Percentiles rank a stretch among this genome's conserved stretches.
Evolutionary conservation across 371 early-diverging fungal genomes (phyloP).

Genomic region (Massospora cicadina): DNA sequence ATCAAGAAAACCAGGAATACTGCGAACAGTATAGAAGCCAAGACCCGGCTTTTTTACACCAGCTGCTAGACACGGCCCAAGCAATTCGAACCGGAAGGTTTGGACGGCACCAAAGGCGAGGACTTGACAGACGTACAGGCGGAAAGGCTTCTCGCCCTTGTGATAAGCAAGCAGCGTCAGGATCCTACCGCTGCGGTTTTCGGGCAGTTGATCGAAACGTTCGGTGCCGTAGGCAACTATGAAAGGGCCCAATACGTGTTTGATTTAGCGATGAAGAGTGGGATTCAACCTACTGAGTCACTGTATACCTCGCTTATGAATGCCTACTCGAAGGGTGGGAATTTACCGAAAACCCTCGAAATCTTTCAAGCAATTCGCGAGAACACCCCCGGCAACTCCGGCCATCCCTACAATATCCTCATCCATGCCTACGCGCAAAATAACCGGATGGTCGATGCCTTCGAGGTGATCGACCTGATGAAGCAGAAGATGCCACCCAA

Average conservation of each 20-base stretch:
- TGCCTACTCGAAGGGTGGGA: neutral
- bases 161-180: too few species aligned
- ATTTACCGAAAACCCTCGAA: neutral
- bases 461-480: neutral
- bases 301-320: neutral
- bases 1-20: too few species aligned
- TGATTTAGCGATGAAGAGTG: neutral
- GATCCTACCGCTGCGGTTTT: neutral
- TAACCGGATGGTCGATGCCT: neutral
- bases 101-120: too few species aligned
- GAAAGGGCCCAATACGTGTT: neutral
- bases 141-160: too few species aligned
- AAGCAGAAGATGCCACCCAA: neutral
- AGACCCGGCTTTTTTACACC: too few species aligned
- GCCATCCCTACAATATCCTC: neutral
- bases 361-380: neutral
- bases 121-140: too few species aligned
- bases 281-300: neutral
- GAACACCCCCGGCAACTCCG: neutral
- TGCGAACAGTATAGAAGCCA: too few species aligned
- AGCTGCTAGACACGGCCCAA: too few species aligned
- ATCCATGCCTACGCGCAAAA: neutral
- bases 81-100: too few species aligned
- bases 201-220: neutral
- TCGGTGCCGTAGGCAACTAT: neutral